phyloP scores from a whole-genome alignment of 2,329 filamentous ascomycete species.

The Neophaeococcomyces mojaviensis region DNA sequence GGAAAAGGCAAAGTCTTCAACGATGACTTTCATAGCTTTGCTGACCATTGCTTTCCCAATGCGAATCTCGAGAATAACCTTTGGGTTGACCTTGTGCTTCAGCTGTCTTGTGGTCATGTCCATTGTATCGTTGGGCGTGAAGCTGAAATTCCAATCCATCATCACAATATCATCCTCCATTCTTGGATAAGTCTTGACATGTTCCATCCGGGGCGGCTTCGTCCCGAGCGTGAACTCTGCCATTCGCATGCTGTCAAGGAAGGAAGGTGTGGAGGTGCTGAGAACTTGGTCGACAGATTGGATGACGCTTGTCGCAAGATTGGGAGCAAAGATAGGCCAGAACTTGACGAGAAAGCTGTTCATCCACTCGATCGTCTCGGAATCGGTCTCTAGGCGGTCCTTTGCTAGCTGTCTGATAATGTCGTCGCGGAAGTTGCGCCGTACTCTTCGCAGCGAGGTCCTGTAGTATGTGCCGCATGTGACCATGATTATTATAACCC shows the following conservation, averaged over 20 bases:
- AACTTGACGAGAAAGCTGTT: slow-evolving; percentile 98
- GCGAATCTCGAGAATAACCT: slow-evolving; percentile 88
- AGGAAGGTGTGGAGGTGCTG: slow-evolving; percentile 82
- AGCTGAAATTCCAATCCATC: slow-evolving; percentile 99
- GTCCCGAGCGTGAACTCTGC: slow-evolving; percentile 90
- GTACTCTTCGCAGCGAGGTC: slow-evolving; percentile 85
- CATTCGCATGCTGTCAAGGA: slow-evolving; percentile 87
- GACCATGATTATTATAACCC: slow-evolving; percentile 90
- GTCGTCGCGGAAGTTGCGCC: slow-evolving; percentile 93
- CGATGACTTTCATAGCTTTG: slow-evolving; percentile 94
- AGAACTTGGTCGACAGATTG: slow-evolving; percentile 93
- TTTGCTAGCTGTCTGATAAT: slow-evolving; percentile 82
- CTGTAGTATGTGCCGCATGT: slow-evolving; percentile 91
- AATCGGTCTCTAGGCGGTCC: slow-evolving; percentile 78
- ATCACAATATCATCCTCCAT: slow-evolving; percentile 90
- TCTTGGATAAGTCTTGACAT: slow-evolving; percentile 96
- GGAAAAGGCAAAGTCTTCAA: slow-evolving; percentile 94
- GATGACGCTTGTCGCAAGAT: slow-evolving; percentile 85
- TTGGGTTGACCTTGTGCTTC: slow-evolving; percentile 94
- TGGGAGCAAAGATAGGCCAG: slow-evolving; percentile 97
- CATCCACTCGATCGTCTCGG: slow-evolving; percentile 95
- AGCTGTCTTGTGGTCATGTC: slow-evolving; percentile 87
- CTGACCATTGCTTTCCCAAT: slow-evolving; percentile 94
- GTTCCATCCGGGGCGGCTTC: slow-evolving; percentile 91
- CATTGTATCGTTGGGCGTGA: slow-evolving; percentile 87